Conservation (phyloP, 176 grass and related monocot species). For the Musa troglodytarum region DNA sequence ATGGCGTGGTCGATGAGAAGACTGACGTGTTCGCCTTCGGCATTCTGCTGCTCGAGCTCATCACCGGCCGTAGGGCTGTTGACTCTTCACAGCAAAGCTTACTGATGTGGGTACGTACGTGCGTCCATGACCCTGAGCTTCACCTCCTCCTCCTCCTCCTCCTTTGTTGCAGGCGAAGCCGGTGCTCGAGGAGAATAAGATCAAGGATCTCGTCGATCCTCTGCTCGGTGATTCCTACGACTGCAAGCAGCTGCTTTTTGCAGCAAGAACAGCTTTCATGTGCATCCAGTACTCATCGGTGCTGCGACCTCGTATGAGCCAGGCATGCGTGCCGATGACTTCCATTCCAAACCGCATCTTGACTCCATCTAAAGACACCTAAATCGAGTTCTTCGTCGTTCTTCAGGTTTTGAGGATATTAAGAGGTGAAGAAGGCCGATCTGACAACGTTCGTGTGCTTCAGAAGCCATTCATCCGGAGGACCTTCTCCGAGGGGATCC, state of each 20-base stretch:
- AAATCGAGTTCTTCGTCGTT: background rate
- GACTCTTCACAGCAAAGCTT: constrained; percentile 47
- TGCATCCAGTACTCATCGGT: constrained; percentile 34
- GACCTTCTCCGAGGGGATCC: constrained; percentile 2
- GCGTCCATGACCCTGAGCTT: background rate
- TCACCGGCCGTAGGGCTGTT: constrained; percentile 53
- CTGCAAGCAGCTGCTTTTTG: constrained; percentile 25
- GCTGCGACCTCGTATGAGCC: constrained; percentile 44
- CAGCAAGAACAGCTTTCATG: constrained; percentile 28
- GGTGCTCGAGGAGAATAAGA: constrained; percentile 20
- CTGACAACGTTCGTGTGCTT: background rate
- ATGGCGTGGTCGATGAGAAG: constrained; percentile 86
- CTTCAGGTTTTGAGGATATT: constrained; percentile 39
- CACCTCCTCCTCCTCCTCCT: background rate
- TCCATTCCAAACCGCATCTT: background rate
- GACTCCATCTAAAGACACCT: background rate
- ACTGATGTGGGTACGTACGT: constrained; percentile 40
- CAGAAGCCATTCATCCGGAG: background rate
- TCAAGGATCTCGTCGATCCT: constrained; percentile 42
- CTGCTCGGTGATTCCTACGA: constrained; percentile 40
- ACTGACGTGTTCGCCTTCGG: constrained; percentile 67
- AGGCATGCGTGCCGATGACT: constrained; percentile 25
- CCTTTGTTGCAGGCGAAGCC: constrained; percentile 32
- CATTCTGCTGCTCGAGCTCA: constrained; percentile 59
- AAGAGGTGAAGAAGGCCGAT: background rate